Evolutionary conservation across 768 basidiomycete genomes (phyloP), one percentile per base, ranked within the genome.

Genomic region (Artomyces pyxidatus): DNA sequence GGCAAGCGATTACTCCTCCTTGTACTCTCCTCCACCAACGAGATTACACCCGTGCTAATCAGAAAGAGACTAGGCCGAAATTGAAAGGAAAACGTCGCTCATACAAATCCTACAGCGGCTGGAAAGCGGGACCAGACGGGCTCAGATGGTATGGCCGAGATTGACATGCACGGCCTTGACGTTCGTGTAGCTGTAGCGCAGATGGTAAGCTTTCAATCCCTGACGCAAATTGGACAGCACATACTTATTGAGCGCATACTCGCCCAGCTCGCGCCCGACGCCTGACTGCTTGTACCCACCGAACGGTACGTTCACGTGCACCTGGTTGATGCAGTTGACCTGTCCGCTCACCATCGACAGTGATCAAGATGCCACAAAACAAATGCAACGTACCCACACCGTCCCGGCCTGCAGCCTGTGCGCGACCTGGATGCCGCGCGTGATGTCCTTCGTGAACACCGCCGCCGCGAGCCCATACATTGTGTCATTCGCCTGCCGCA

Each of bases 381-480:
- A 12, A 5, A 21, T 14, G n/a, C 10, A n/a, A 29, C 26, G 42
- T 14, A 44, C 45, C 84, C 86, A 92, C 3, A 74, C 78, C 4
- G 88, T 92, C 28, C 93, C 93, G 4, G 89, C 86, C 59, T 88
- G 77, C 51, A 97, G 70, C 50, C 66, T 72, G 63, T 89, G 82
- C 7, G 88, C 86, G 2, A 81, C 79, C 49, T 70, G 69, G 46
- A 95, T 67, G 0, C 88, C 90, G 23, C 84, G 76, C 55, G 76
- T 79, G 69, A 95, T 66, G 65, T 94, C 75, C 60, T 79, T 72
- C 29, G 86, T 83, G 73, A 93, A 96, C 47, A 98, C 81, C 8
- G 87, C 85, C 3, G 88, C 82, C 11, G 91, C 91, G 39, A 96
- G 78, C 50, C 94, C 94, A 64, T 93, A 95, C 46, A 70, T 59